phyloP scores from a whole-genome alignment of 305 asterid species.

The Euphrasia arctica region DNA sequence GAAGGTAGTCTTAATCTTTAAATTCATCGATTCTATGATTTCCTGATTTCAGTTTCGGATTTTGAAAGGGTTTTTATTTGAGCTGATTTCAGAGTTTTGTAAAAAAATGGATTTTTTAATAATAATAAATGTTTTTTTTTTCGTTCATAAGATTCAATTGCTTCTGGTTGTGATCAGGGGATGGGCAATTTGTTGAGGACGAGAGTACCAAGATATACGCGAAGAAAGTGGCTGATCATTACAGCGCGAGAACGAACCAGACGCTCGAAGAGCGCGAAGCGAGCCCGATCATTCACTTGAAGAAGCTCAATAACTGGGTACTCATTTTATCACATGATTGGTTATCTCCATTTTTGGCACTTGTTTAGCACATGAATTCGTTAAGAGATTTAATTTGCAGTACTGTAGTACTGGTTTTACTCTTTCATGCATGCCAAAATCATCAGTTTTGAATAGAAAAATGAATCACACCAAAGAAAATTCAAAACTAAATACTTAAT shows the following conservation, averaged over 20 bases:
- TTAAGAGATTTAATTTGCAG: too few species aligned
- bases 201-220: conserved; percentile 72
- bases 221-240: conserved; percentile 94
- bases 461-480: too few species aligned
- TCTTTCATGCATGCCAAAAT: too few species aligned
- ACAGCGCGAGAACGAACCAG: conserved; percentile 93
- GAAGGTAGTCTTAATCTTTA: conserved; percentile 45
- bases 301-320: conserved; percentile 60
- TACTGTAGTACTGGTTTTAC: too few species aligned
- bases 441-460: too few species aligned
- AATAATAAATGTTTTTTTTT: background rate
- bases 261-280: conserved; percentile 77
- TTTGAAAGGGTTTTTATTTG: conserved; percentile 17
- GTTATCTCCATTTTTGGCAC: background rate
- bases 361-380: too few species aligned
- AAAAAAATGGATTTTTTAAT: background rate
- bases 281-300: conserved; percentile 55
- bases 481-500: too few species aligned
- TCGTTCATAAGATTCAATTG: conserved; percentile 10
- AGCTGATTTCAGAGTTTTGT: conserved; percentile 11
- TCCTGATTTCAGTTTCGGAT: conserved; percentile 9
- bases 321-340: background rate
- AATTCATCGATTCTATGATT: background rate
- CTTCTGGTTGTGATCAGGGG: conserved; percentile 37
- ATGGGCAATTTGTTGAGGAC: conserved; percentile 59